Percentiles rank a stretch among this genome's conserved stretches.
Conservation (phyloP, 179 eudicot species). For the Spergularia azorica region DNA sequence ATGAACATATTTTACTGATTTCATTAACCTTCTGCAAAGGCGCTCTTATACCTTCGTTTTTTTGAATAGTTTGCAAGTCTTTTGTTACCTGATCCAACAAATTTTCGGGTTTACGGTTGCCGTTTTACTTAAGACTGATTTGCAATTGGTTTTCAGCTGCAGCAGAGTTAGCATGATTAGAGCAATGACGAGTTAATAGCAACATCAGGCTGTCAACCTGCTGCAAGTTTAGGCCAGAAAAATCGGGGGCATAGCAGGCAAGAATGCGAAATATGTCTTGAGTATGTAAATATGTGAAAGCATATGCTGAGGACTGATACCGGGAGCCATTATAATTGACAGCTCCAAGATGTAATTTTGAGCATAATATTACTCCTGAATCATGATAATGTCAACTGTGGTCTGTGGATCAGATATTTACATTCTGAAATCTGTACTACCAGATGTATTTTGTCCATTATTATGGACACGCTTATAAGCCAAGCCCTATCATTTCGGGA, state of each 20-base stretch:
- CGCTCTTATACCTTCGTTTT: neutral
- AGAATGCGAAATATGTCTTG: neutral
- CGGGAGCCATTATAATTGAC: no score
- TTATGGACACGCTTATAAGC: no score
- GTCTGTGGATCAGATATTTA: no score
- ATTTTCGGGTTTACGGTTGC: neutral
- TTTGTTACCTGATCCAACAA: neutral
- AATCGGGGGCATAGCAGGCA: constrained; percentile 4
- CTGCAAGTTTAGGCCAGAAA: neutral
- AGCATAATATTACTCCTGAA: no score
- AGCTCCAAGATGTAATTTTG: no score
- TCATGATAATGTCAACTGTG: no score
- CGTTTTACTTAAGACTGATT: neutral
- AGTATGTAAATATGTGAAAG: constrained; percentile 16
- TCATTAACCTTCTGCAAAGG: no score
- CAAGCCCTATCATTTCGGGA: neutral
- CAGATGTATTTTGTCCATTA: no score
- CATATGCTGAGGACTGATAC: neutral
- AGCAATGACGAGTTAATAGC: neutral
- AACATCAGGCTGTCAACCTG: neutral
- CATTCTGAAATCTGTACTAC: no score
- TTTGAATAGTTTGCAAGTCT: neutral
- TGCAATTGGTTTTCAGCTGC: constrained; percentile 22
- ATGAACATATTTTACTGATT: no score
- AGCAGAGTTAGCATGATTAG: constrained; percentile 21